These are phyloP conservation scores for Mrakia blollopis DNA, from an alignment of 768 basidiomycete species.

Conservation along the genomic window DNA sequence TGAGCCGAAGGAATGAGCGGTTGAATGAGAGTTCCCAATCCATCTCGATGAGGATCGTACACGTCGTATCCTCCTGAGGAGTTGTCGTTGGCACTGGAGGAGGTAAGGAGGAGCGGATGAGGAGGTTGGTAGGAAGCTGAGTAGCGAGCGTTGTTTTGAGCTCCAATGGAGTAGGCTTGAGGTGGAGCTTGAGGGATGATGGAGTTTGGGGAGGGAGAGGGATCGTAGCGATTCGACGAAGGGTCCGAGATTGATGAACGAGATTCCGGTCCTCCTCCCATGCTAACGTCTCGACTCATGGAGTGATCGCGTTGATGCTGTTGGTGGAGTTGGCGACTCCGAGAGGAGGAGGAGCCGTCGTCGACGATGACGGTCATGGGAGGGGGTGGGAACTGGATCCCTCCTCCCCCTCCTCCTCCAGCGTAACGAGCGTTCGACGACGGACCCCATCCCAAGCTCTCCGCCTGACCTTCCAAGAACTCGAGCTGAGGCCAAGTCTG, in stretches of 20 bases:
- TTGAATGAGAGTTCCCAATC: slow-evolving; percentile 27
- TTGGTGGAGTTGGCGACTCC: slow-evolving; percentile 8
- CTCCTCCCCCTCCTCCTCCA: background rate
- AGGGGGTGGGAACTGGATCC: background rate
- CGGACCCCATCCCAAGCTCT: slow-evolving; percentile 23
- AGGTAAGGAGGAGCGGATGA: background rate
- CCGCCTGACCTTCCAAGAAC: slow-evolving; percentile 30
- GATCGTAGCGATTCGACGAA: background rate
- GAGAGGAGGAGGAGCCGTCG: slow-evolving; percentile 6
- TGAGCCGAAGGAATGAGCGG: slow-evolving; percentile 23
- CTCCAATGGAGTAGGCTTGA: slow-evolving; percentile 21
- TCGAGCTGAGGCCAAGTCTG: slow-evolving; percentile 32
- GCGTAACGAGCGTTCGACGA: background rate
- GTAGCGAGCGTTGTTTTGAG: background rate
- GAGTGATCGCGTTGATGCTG: background rate
- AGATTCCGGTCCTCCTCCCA: slow-evolving; percentile 8
- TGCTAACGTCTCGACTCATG: slow-evolving; percentile 9
- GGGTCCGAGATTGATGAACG: background rate
- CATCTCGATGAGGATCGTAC: slow-evolving; percentile 17
- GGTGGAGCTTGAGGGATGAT: slow-evolving; percentile 24
- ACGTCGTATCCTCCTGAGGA: background rate
- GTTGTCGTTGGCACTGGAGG: slow-evolving; percentile 6
- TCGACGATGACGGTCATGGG: slow-evolving; percentile 24
- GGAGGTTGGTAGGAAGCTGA: slow-evolving; percentile 1
- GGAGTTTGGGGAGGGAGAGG: background rate